A percentile compares a stretch with the other conserved stretches of the same genome.
These are phyloP conservation scores for Colletotrichum liaoningense DNA, from an alignment of 2,329 filamentous ascomycete species.

Conservation along the genomic window DNA sequence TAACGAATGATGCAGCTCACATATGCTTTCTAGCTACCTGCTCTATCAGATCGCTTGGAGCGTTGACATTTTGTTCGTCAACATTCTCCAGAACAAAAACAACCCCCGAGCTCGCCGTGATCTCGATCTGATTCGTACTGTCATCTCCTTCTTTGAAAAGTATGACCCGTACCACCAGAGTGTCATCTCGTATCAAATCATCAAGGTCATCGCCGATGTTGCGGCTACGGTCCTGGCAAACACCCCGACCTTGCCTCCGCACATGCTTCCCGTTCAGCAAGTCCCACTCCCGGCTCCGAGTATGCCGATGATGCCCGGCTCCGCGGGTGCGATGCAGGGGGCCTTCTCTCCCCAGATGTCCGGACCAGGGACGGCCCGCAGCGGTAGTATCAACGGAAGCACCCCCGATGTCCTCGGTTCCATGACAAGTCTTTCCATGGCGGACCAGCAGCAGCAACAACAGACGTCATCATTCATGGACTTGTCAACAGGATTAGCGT, in stretches of 20 bases:
- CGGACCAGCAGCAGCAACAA: slow-evolving; percentile 12
- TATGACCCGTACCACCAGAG: slow-evolving; percentile 19
- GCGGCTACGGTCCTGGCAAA: slow-evolving; percentile 28
- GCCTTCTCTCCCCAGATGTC: not conserved
- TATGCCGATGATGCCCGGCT: not conserved
- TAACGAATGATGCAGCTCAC: not conserved
- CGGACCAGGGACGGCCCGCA: not conserved
- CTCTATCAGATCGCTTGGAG: slow-evolving; percentile 30
- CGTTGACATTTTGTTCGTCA: slow-evolving; percentile 30
- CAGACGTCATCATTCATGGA: not conserved
- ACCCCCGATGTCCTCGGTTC: slow-evolving; percentile 1
- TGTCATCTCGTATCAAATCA: slow-evolving; percentile 21
- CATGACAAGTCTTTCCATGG: slow-evolving; percentile 29
- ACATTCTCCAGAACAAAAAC: slow-evolving; percentile 28
- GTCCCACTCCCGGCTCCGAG: not conserved
- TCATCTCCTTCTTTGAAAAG: slow-evolving; percentile 30
- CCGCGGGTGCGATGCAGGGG: not conserved
- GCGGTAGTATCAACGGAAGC: slow-evolving; percentile 6
- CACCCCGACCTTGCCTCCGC: slow-evolving; percentile 27
- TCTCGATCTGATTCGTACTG: slow-evolving; percentile 29
- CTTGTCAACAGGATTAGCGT: not conserved
- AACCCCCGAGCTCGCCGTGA: slow-evolving; percentile 24
- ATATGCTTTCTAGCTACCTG: not conserved
- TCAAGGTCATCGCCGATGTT: slow-evolving; percentile 23
- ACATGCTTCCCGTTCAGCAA: slow-evolving; percentile 18